Base-by-base conservation (phyloP, 2,329 filamentous ascomycete genomes). In the Microcyclospora tardicrescens region DNA sequence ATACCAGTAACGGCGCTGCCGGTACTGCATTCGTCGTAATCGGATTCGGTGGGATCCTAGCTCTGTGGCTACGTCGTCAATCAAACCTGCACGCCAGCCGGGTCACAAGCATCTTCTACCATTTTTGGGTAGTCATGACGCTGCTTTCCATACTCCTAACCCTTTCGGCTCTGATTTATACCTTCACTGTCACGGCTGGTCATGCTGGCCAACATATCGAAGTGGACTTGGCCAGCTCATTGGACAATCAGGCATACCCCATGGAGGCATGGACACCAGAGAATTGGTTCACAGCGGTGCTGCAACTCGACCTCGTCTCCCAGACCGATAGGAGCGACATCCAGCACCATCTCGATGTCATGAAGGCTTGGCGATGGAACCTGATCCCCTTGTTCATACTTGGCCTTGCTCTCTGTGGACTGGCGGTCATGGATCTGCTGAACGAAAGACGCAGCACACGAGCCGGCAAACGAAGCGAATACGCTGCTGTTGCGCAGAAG, bases 301-400 rank as follows among this genome's bases (percentile, higher is more conserved):
- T 56, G 30, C 29, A 48, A 28, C 40, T 54, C 10, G 39, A 42
- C 15, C 37, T 55, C 11, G 40, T 35, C 15, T 33, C 29, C 15
- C 28, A 16, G 9, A 38, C 34, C 12, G 46, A 51, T 30, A 30
- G 45, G 3, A 37, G 37, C 5, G 43, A 53, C 14, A 49, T 55
- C n/a, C 8, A 35, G 1, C 13, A 16, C 6, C 46, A 48, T 15
- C 27, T 53, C 16, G 32, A 16, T 11, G 37, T 53, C 30, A 54
- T 54, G 48, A 38, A 46, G 30, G 52, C 36, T 2, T 57, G 54
- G 53, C 46, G 44, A 28, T 56, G 51, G 51, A 57, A 57, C 39
- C 34, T 55, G n/a, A 47, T 57, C 11, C 51, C 51, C 13, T 36
- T 57, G 40, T 47, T 51, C 34, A 30, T 55, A 2, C 31, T 54